A percentile compares a stretch with the other conserved stretches of the same genome.
These are phyloP conservation scores for Entrophospora sp. DNA, from an alignment of 192 early-diverging fungal species.

Conservation along the genomic window DNA sequence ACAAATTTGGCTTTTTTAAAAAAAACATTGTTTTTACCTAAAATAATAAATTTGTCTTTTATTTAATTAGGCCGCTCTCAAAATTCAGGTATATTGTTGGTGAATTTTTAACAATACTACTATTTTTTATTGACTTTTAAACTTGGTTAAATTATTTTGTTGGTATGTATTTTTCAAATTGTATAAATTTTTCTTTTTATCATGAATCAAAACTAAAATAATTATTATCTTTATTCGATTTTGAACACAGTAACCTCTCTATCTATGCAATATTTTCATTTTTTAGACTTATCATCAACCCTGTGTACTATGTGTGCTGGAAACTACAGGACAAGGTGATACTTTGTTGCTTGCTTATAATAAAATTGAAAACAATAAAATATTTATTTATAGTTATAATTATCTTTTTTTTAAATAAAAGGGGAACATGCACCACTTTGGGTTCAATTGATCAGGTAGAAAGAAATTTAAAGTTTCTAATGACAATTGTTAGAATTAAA, in stretches of 20 bases:
- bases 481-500: neutral
- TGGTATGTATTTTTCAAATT: constrained; percentile 27
- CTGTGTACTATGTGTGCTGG: constrained; percentile 93
- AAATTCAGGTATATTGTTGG: too few relatives aligned
- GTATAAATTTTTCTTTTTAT: neutral
- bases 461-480: neutral
- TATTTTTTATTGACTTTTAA: constrained; percentile 10
- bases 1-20: too few relatives aligned
- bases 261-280: constrained; percentile 21
- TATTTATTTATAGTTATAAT: neutral
- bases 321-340: constrained; percentile 80
- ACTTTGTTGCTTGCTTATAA: too few relatives aligned
- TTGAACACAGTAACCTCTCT: neutral
- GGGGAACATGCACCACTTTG: constrained; percentile 71
- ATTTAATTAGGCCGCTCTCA: constrained; percentile 26
- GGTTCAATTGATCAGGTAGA: constrained; percentile 74
- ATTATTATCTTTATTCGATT: neutral
- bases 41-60: too few relatives aligned
- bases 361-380: neutral
- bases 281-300: constrained; percentile 89
- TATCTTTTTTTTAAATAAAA: constrained; percentile 4
- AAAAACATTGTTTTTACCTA: too few relatives aligned
- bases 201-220: neutral
- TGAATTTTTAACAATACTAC: neutral
- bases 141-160: constrained; percentile 34